Percentiles rank a stretch among this genome's conserved stretches.
Conservation (phyloP, 2,329 filamentous ascomycete genomes). For the Talaromyces sp. region DNA sequence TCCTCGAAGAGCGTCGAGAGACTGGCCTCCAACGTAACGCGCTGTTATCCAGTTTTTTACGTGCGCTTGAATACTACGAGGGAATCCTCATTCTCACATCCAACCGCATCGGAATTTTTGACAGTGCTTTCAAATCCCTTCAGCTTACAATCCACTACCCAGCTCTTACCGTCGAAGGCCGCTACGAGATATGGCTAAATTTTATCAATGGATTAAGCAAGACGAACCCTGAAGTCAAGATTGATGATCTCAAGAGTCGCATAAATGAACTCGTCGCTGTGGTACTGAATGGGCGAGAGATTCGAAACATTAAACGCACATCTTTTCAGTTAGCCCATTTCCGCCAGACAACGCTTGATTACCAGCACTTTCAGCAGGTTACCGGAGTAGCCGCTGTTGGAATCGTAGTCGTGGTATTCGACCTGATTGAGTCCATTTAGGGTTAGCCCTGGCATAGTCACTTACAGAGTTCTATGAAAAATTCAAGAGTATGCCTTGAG, state of each 20-base stretch:
- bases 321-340: background rate
- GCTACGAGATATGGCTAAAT: background rate
- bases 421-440: background rate
- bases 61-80: slow-evolving; percentile 38
- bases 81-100: slow-evolving; percentile 39
- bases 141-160: background rate
- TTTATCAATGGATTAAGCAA: background rate
- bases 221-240: background rate
- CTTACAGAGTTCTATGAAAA: no score
- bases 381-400: background rate
- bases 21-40: background rate
- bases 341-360: background rate
- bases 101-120: slow-evolving; percentile 34
- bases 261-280: background rate
- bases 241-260: background rate
- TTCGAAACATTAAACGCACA: slow-evolving; percentile 1
- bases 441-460: no score
- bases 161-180: slow-evolving; percentile 15
- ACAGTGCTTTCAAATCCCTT: slow-evolving; percentile 36
- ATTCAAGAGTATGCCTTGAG: no score
- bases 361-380: background rate
- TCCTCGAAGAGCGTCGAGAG: background rate
- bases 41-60: slow-evolving; percentile 29
- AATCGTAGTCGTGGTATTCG: background rate
- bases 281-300: background rate